Base-by-base conservation (phyloP, 176 grass and related monocot genomes). In the Carex kokanica region DNA sequence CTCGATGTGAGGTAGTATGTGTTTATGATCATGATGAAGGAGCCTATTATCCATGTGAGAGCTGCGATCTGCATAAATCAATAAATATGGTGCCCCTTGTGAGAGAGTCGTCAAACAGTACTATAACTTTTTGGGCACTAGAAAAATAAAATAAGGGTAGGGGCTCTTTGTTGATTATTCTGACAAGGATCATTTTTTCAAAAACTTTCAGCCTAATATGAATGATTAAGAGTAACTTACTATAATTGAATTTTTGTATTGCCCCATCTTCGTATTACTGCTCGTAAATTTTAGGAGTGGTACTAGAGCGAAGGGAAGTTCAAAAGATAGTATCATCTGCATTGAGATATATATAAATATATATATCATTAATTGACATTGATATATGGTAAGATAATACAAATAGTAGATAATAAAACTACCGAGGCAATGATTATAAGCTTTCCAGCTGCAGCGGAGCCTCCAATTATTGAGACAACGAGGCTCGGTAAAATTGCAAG, bases 401-500 rank as follows among this genome's bases (percentile, higher is more conserved):
- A 47, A 83, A 16, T 16, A 47, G 29, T 0, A 79, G 73, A 64
- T 81, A 57, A 18, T 27, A 14, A 82, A 73, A 78, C 83, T 91
- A 98, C 96, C 83, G 96, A 98, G n/a, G 96, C 92, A 84, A 93
- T 98, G 86, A 98, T 98, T 79, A 98, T 98, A 80, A 98, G 80
- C 79, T 91, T 55, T 81, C 96, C 96, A 87, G 96, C 96, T 77
- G 96, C 96, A 31, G 92, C 86, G 8, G 96, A 95, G 57, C 96
- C 96, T 85, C 96, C 93, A 88, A 98, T 93, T 83, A 98, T 24
- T 29, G 96, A 90, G 17, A 93, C 96, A 51, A 93, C 78, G 2
- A 98, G 88, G 80, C 96, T 98, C 58, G 96, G 96, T 9, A 98
- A 72, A 89, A 98, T 98, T 69, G 96, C 93, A 80, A 98, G 91